Evolutionary conservation across 179 eudicot species (phyloP).

Genomic region (Silene vulgaris): DNA sequence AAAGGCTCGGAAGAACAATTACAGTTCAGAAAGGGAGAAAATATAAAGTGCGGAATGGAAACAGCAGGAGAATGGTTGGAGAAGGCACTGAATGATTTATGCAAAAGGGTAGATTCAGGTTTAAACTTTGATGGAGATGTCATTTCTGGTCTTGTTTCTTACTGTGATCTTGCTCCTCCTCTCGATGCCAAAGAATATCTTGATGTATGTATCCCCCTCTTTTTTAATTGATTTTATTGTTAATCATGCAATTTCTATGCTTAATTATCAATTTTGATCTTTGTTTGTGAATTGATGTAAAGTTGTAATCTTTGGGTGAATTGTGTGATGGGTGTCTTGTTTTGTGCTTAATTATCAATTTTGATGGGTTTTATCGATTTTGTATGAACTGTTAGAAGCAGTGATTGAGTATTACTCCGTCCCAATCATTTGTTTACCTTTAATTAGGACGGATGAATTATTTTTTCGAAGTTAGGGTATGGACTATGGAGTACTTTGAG

Average conservation of each 20-base stretch:
- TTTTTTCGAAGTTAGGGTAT: neutral
- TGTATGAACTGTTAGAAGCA: neutral
- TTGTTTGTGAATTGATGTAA: conserved; percentile 3
- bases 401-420: neutral
- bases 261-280: neutral
- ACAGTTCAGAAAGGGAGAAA: neutral
- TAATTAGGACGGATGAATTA: neutral
- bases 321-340: neutral
- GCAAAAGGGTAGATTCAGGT: conserved; percentile 49
- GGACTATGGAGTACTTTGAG: no score
- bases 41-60: conserved; percentile 33
- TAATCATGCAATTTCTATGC: no score
- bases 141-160: conserved; percentile 94
- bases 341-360: neutral
- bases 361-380: conserved; percentile 2
- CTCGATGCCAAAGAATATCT: conserved; percentile 95
- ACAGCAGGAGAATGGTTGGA: conserved; percentile 79
- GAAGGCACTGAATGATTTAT: conserved; percentile 61
- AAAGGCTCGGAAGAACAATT: no score
- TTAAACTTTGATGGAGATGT: conserved; percentile 70
- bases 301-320: conserved; percentile 1
- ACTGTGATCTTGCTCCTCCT: conserved; percentile 87
- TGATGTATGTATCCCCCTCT: conserved; percentile 43
- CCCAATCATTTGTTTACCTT: no score
- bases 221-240: neutral